These are phyloP conservation scores for Aspergillus panamensis DNA, from an alignment of 495 filamentous ascomycete genomes.

Conservation along the genomic window DNA sequence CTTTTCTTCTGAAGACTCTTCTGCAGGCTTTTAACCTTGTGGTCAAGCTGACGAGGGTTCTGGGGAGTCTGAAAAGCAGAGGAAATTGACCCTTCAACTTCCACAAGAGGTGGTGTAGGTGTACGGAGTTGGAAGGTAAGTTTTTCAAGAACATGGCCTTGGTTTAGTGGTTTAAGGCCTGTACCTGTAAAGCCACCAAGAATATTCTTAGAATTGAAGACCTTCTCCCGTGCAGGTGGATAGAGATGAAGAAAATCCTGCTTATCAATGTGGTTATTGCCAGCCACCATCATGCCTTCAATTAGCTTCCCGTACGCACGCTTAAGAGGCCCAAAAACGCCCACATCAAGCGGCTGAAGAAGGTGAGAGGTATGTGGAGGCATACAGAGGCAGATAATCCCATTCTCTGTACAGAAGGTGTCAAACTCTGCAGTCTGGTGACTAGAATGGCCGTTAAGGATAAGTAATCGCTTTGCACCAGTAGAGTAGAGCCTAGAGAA, in stretches of 20 bases:
- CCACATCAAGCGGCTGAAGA: constrained; percentile 31
- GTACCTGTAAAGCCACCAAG: no score
- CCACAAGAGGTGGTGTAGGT: no score
- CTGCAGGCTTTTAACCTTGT: neutral
- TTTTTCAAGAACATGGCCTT: no score
- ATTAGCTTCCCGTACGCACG: constrained; percentile 19
- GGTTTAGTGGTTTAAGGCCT: no score
- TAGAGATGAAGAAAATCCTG: constrained; percentile 13
- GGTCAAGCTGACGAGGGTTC: constrained; percentile 10
- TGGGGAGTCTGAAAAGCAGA: no score
- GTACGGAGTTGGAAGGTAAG: no score
- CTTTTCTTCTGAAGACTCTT: constrained; percentile 7
- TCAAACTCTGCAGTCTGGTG: constrained; percentile 24
- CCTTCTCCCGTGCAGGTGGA: no score
- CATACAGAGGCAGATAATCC: constrained; percentile 24
- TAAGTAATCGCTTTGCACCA: constrained; percentile 23
- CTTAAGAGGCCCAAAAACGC: constrained; percentile 25
- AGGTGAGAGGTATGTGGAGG: constrained; percentile 27
- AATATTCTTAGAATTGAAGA: no score
- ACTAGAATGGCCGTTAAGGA: constrained; percentile 28
- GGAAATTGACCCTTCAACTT: no score
- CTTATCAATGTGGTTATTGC: constrained; percentile 20
- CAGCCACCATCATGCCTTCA: constrained; percentile 6
- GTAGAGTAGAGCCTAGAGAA: constrained; percentile 11
- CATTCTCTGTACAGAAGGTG: constrained; percentile 17